A percentile compares a stretch with the other conserved stretches of the same genome.
Evolutionary conservation across 805 yeast species (phyloP).

Genomic region (Hagleromyces aurorensis): DNA sequence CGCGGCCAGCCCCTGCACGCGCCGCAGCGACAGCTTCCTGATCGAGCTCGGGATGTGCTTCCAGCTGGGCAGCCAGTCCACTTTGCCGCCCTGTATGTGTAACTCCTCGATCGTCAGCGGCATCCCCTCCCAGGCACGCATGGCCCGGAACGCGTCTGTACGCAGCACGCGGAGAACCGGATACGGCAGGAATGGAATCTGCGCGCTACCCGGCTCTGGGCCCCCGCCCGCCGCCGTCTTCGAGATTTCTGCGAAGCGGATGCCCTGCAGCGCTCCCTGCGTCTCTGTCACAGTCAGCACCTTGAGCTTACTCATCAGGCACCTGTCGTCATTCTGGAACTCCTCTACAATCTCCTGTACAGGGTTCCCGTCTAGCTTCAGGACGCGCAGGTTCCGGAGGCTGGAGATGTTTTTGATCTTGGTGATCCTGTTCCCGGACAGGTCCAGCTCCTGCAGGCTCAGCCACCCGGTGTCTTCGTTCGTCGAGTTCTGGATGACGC

Average conservation of each 20-base stretch:
- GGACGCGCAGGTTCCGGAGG: slow-evolving; percentile 12
- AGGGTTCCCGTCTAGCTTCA: slow-evolving; percentile 22
- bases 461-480: slow-evolving; percentile 12
- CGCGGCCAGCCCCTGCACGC: slow-evolving; percentile 8
- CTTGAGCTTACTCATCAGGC: slow-evolving; percentile 1
- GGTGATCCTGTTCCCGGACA: slow-evolving; percentile 19
- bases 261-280: slow-evolving; percentile 5
- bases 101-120: slow-evolving; percentile 8
- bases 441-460: slow-evolving; percentile 17
- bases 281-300: slow-evolving; percentile 6
- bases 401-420: slow-evolving; percentile 15
- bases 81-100: slow-evolving; percentile 4
- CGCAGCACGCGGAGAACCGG: slow-evolving; percentile 6
- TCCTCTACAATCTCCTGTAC: slow-evolving; percentile 10
- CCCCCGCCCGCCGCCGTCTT: too few relatives aligned
- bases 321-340: too few relatives aligned
- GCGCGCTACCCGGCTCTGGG: too few relatives aligned
- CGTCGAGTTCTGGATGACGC: too few relatives aligned
- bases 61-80: slow-evolving; percentile 8
- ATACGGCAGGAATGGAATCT: slow-evolving; percentile 1
- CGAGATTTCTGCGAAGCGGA: too few relatives aligned
- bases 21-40: slow-evolving; percentile 6
- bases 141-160: slow-evolving; percentile 5
- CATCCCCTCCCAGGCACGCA: slow-evolving; percentile 1
- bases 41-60: slow-evolving; percentile 8